Conservation (phyloP, 352 stramenopile genomes). For the Pelagophyceae sp. region DNA sequence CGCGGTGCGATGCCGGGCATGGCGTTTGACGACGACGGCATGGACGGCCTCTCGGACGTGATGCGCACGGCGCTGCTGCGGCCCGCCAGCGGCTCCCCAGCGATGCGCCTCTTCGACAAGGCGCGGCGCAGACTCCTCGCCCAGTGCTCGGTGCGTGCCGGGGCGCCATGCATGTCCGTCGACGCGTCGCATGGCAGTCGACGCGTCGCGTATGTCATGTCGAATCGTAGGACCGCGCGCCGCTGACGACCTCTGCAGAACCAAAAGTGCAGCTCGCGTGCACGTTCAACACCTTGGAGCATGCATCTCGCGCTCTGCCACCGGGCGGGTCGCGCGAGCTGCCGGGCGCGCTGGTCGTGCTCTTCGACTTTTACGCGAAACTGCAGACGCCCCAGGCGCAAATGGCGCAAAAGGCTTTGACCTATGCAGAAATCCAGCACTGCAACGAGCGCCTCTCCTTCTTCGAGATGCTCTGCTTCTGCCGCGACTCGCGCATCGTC, state of each 20-base stretch:
- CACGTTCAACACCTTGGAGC: background rate
- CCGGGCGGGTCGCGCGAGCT: background rate
- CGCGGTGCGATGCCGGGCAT: too few species aligned
- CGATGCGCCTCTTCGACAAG: background rate
- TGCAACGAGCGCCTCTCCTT: conserved; percentile 19
- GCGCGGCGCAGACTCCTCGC: background rate
- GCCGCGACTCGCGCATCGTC: conserved; percentile 17
- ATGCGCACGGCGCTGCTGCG: background rate
- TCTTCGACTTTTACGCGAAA: conserved; percentile 27
- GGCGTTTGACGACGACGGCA: too few species aligned
- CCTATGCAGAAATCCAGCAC: conserved; percentile 14
- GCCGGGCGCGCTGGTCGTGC: background rate
- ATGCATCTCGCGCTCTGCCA: background rate
- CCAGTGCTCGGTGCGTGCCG: background rate
- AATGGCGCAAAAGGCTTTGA: background rate
- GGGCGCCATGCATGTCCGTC: background rate
- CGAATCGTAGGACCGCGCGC: background rate
- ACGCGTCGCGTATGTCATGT: background rate
- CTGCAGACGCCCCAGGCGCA: conserved; percentile 18
- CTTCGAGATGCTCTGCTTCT: conserved; percentile 16
- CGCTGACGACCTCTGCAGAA: background rate
- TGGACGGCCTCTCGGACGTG: background rate
- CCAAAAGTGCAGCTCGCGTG: background rate
- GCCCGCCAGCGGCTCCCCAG: background rate
- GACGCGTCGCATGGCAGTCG: background rate